phyloP scores from a whole-genome alignment of 2,329 filamentous ascomycete genomes.

The Chaetomiaceae sp. region DNA sequence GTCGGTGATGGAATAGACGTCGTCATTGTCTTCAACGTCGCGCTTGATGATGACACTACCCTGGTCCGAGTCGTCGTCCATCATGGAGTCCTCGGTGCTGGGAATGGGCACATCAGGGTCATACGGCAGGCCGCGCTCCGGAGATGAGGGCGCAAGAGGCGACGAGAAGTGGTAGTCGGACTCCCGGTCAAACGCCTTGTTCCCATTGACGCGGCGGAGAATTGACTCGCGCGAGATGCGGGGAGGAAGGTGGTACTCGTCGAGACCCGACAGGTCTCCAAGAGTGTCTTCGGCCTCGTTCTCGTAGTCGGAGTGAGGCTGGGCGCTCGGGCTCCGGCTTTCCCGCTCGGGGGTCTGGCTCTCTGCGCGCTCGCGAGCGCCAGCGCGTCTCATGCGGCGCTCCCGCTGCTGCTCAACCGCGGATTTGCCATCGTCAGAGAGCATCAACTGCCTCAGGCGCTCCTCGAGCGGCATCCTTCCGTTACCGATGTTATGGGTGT shows the following conservation, averaged over 20 bases:
- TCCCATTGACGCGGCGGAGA: slow-evolving; percentile 76
- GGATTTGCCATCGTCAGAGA: slow-evolving; percentile 63
- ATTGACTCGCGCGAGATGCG: slow-evolving; percentile 94
- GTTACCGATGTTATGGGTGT: slow-evolving; percentile 71
- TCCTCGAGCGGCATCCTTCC: slow-evolving; percentile 81
- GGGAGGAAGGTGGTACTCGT: slow-evolving; percentile 63
- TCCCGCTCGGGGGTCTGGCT: slow-evolving; percentile 44
- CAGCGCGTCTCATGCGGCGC: slow-evolving; percentile 62
- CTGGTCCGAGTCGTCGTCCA: slow-evolving; percentile 50
- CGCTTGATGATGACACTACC: slow-evolving; percentile 65
- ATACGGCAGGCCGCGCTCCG: slow-evolving; percentile 54
- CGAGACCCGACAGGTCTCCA: slow-evolving; percentile 55
- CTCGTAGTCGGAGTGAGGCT: slow-evolving; percentile 44
- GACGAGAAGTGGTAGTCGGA: slow-evolving; percentile 63
- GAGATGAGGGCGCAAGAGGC: slow-evolving; percentile 54
- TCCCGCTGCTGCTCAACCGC: slow-evolving; percentile 64
- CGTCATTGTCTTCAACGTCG: slow-evolving; percentile 56
- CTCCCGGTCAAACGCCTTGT: slow-evolving; percentile 49
- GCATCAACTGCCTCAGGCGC: slow-evolving; percentile 81
- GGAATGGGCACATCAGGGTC: slow-evolving; percentile 90
- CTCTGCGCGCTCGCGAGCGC: slow-evolving; percentile 43
- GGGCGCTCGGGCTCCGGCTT: slow-evolving; percentile 17
- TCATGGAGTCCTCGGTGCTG: slow-evolving; percentile 68
- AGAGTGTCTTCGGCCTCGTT: slow-evolving; percentile 58
- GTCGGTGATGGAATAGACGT: slow-evolving; percentile 65